Evolutionary conservation across 2,329 filamentous ascomycete genomes (phyloP).

Genomic region (Cladosporium sp.): DNA sequence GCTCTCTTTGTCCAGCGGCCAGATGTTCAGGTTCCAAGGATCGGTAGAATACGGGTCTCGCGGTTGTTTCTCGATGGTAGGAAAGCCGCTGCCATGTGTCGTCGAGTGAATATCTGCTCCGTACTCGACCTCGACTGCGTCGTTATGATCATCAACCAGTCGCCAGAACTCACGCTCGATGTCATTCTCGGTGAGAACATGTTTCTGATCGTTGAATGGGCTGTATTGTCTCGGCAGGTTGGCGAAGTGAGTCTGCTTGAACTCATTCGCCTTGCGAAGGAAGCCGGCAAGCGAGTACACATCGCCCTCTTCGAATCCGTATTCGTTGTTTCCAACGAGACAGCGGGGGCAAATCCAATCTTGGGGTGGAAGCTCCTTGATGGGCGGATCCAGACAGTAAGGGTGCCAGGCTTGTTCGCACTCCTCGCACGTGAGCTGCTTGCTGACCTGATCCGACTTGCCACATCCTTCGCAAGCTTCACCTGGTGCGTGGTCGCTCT

Average conservation of each 20-base stretch:
- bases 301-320: conserved; percentile 95
- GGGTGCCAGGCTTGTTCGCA: conserved; percentile 90
- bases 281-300: conserved; percentile 95
- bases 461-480: conserved; percentile 83
- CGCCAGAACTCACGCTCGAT: conserved; percentile 97
- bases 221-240: conserved; percentile 64
- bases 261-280: conserved; percentile 91
- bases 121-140: conserved; percentile 97
- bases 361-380: conserved; percentile 75
- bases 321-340: conserved; percentile 92
- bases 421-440: conserved; percentile 81
- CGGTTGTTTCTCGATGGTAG: conserved; percentile 88
- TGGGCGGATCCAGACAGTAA: conserved; percentile 82
- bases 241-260: conserved; percentile 92
- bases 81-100: conserved; percentile 95
- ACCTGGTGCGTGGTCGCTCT: conserved; percentile 58
- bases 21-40: conserved; percentile 92
- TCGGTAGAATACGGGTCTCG: conserved; percentile 84
- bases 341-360: conserved; percentile 98
- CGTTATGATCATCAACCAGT: conserved; percentile 87
- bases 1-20: conserved; percentile 87
- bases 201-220: conserved; percentile 75
- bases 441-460: conserved; percentile 70
- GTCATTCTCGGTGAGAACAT: conserved; percentile 87
- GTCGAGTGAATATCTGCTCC: conserved; percentile 98